Base-by-base conservation (phyloP, 176 grass and related monocot genomes). In the Cocos nucifera region DNA sequence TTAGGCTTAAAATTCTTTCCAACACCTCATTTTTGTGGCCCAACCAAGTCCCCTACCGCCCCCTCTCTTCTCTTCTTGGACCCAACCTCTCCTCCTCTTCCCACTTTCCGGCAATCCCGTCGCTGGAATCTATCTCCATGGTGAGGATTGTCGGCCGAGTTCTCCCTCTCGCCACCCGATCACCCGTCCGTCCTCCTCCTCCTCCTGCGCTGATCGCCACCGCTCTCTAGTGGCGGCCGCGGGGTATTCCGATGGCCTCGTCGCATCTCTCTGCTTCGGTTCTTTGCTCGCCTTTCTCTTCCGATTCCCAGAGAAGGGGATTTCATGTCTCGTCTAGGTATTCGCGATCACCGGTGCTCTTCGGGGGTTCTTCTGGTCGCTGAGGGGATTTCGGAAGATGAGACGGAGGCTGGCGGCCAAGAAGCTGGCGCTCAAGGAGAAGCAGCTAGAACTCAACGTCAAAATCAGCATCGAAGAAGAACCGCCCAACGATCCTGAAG, bases 141-240 rank as follows among this genome's bases (percentile, higher is more conserved):
- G 87, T 87, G 53, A 69, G 93, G 26, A 78, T 92, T 54, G 76
- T 87, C 32, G 67, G 66, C 44, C 84, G 87, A 22, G 69, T 81
- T 51, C 78, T 91, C 49, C 93, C 84, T 29, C 74, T 91, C 59
- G 64, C 87, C 63, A 59, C 61, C 22, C 70, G 81, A 29, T 83
- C 79, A 61, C 74, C 66, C 12, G n/a, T 75, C 64, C 35, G 9
- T 21, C 21, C 21, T 21, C 21, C 21, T 21, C 21, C 21, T 3
- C 27, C 19, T 27, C 18, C 28, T 62, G 59, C 49, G 67, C 49
- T 26, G 59, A 44, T 62, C 19, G 5, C 50, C 18, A 19, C 23
- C 50, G 44, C 57, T 54, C 51, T 61, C 76, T 50, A 32, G 54
- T 56, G 50, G 55, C 18, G 54, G 12, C 51, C 66, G 60, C 49